Percentiles rank a stretch among this genome's conserved stretches.
Evolutionary conservation across 345 rosid species (phyloP).

Genomic region (Gossypium turneri): DNA sequence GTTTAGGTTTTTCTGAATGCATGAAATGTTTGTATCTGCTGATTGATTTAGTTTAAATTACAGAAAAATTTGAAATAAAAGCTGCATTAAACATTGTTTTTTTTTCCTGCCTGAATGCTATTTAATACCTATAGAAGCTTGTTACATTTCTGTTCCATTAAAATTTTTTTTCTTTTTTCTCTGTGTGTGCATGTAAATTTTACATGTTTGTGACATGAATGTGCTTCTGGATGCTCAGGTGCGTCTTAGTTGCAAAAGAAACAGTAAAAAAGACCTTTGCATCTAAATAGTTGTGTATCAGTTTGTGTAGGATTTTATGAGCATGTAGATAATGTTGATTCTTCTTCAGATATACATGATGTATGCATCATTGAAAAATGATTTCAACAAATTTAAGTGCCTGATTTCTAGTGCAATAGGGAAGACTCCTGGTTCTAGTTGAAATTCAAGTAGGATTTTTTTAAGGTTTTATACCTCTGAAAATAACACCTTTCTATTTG

Average conservation of each 20-base stretch:
- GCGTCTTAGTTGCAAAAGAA: not conserved
- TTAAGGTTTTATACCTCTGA: not conserved
- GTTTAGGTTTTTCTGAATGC: not conserved
- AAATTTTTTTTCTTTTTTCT: not conserved
- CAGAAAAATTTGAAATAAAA: not conserved
- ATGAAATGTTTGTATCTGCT: not conserved
- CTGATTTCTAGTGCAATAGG: too few species aligned
- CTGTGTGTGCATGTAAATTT: not conserved
- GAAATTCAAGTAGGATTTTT: not conserved
- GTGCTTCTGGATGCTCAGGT: constrained; percentile 8
- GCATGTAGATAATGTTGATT: not conserved
- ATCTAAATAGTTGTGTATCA: not conserved
- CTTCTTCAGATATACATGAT: not conserved
- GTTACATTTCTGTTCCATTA: not conserved
- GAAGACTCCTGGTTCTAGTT: not conserved
- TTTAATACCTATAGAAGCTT: not conserved
- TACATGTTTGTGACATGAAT: not conserved
- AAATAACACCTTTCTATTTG: too few species aligned
- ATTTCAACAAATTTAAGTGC: not conserved
- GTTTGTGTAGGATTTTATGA: not conserved
- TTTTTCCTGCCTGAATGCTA: not conserved
- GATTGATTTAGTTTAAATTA: not conserved
- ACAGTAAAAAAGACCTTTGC: not conserved
- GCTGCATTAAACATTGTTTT: not conserved
- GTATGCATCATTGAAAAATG: not conserved